These are phyloP conservation scores for Sarocladium strictum DNA, from an alignment of 2,329 filamentous ascomycete genomes.

Conservation along the genomic window DNA sequence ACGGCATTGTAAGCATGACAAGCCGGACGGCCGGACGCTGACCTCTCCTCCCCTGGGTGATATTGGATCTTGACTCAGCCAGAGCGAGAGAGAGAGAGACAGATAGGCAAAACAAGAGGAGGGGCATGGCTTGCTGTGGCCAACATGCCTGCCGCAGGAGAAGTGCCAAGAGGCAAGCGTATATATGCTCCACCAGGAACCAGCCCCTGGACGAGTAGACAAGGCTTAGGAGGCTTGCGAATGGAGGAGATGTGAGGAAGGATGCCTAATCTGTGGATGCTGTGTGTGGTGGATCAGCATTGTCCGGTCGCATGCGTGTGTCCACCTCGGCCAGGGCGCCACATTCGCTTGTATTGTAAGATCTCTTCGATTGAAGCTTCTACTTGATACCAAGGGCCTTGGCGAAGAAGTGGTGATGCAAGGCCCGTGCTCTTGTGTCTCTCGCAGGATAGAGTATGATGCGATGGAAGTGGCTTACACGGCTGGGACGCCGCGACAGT, in stretches of 20 bases:
- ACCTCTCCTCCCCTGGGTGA: neutral
- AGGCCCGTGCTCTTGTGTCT: too few relatives aligned
- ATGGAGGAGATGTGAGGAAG: neutral
- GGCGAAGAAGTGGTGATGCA: neutral
- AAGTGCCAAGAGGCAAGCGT: neutral
- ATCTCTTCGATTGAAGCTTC: slow-evolving; percentile 6
- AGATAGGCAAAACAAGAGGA: neutral
- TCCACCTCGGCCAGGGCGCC: neutral
- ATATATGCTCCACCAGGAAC: slow-evolving; percentile 3
- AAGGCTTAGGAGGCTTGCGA: neutral
- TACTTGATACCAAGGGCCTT: neutral
- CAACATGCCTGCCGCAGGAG: neutral
- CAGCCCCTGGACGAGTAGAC: neutral
- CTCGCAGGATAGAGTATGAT: too few relatives aligned
- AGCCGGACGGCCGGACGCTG: slow-evolving; percentile 2
- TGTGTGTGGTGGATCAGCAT: neutral
- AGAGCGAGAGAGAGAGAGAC: neutral
- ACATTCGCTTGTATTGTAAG: neutral
- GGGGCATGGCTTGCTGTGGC: neutral
- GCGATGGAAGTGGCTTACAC: neutral
- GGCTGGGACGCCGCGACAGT: too few relatives aligned
- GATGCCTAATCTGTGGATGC: slow-evolving; percentile 5
- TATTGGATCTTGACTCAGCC: slow-evolving; percentile 1
- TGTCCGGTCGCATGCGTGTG: neutral
- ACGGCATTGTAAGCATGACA: slow-evolving; percentile 9